Percentiles rank a stretch among this genome's conserved stretches.
Evolutionary conservation across 2,329 filamentous ascomycete species (phyloP).

Genomic region (Aspergillus sp.): DNA sequence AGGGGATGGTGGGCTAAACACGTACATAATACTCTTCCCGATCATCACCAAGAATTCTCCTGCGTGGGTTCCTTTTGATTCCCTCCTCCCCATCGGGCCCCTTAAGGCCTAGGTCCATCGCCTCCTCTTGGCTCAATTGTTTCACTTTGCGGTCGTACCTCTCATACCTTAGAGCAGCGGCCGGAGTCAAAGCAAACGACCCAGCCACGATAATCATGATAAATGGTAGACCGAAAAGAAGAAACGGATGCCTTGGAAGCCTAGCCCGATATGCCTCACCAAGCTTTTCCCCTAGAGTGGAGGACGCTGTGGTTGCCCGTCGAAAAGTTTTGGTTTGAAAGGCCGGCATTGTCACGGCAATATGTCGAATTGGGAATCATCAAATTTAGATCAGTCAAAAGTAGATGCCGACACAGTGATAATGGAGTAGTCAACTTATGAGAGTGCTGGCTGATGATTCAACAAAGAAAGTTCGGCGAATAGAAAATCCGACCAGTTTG

Average conservation of each 20-base stretch:
- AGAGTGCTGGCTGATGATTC: neutral
- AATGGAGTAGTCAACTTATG: neutral
- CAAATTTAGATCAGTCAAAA: neutral
- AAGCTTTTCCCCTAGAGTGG: slow-evolving; percentile 64
- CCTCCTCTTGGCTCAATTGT: slow-evolving; percentile 81
- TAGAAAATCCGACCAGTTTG: slow-evolving; percentile 15
- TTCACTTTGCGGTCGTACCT: slow-evolving; percentile 86
- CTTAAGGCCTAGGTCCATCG: slow-evolving; percentile 72
- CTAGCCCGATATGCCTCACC: slow-evolving; percentile 73
- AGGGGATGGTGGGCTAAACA: neutral
- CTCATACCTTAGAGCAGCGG: slow-evolving; percentile 91
- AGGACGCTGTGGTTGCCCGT: slow-evolving; percentile 47
- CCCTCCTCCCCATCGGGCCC: slow-evolving; percentile 71
- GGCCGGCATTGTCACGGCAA: slow-evolving; percentile 50
- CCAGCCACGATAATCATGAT: slow-evolving; percentile 84
- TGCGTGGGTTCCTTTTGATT: slow-evolving; percentile 56
- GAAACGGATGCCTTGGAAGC: slow-evolving; percentile 78
- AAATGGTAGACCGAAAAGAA: slow-evolving; percentile 92
- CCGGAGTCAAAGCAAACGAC: slow-evolving; percentile 91
- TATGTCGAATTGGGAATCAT: neutral
- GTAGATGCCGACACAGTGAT: neutral
- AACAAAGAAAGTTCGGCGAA: slow-evolving; percentile 10
- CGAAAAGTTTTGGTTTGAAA: slow-evolving; percentile 74
- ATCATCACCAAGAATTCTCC: slow-evolving; percentile 43
- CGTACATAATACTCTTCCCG: slow-evolving; percentile 50